A percentile compares a stretch with the other conserved stretches of the same genome.
These are phyloP conservation scores for Coemansia reversa DNA, from an alignment of 192 early-diverging fungal species.

Conservation along the genomic window DNA sequence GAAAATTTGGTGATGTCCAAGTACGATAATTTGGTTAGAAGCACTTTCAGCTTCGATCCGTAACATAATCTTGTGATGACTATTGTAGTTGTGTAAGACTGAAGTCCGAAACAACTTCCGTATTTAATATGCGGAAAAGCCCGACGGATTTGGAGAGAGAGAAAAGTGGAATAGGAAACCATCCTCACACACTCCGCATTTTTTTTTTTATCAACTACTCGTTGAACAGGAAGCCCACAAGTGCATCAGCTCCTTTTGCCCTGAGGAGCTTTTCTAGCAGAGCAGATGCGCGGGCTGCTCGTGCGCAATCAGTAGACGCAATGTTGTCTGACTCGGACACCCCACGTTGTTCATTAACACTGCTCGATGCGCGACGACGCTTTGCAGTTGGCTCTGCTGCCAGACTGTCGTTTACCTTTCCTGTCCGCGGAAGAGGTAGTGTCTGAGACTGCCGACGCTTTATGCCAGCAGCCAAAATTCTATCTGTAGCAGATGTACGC, in stretches of 20 bases:
- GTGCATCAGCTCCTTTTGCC: constrained; percentile 26
- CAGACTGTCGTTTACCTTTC: neutral
- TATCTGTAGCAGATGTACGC: neutral
- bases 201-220: constrained; percentile 2
- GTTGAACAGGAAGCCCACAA: constrained; percentile 32
- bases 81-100: neutral
- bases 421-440: neutral
- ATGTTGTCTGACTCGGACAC: neutral
- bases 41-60: neutral
- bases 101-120: neutral
- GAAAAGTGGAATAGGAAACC: neutral
- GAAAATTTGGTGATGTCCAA: neutral
- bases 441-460: constrained; percentile 2
- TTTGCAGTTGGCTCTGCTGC: neutral
- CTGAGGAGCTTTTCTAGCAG: constrained; percentile 22
- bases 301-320: neutral
- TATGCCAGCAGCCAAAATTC: neutral
- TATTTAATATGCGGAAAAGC: neutral
- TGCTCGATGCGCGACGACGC: neutral
- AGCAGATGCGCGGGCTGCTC: constrained; percentile 7
- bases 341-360: neutral
- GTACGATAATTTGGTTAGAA: neutral
- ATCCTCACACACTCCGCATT: neutral
- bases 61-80: neutral
- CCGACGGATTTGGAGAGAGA: neutral